Evolutionary conservation across 768 basidiomycete species (phyloP).

Genomic region (Mycena vitilis): DNA sequence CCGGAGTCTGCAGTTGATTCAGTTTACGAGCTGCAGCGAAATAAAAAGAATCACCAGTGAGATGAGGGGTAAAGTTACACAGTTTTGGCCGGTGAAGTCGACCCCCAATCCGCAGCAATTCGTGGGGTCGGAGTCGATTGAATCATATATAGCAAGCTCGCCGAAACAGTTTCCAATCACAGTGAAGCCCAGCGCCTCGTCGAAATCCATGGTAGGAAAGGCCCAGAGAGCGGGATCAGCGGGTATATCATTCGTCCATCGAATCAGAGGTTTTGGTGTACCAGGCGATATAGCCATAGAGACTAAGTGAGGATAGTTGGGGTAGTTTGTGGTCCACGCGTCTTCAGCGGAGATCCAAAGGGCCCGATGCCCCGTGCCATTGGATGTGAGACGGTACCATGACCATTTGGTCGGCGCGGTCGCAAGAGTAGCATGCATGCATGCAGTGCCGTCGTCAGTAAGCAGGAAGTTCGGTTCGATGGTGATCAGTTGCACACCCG

Average conservation of each 20-base stretch:
- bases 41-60: background rate
- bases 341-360: too few relatives aligned
- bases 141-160: conserved; percentile 27
- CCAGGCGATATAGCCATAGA: background rate
- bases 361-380: too few relatives aligned
- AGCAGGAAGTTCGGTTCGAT: too few relatives aligned
- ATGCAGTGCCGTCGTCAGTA: too few relatives aligned
- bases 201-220: conserved; percentile 19
- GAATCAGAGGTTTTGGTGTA: background rate
- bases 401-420: too few relatives aligned
- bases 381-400: too few relatives aligned
- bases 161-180: conserved; percentile 34
- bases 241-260: conserved; percentile 3
- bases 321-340: too few relatives aligned
- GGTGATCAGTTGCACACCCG: too few relatives aligned
- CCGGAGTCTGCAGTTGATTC: too few relatives aligned
- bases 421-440: too few relatives aligned
- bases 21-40: background rate
- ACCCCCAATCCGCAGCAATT: background rate
- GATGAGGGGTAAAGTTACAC: background rate
- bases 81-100: background rate
- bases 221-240: conserved; percentile 28
- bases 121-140: too few relatives aligned
- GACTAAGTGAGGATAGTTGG: background rate
- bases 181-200: conserved; percentile 27